Conservation (phyloP, 768 basidiomycete genomes). For the Boletus subparvulus region DNA sequence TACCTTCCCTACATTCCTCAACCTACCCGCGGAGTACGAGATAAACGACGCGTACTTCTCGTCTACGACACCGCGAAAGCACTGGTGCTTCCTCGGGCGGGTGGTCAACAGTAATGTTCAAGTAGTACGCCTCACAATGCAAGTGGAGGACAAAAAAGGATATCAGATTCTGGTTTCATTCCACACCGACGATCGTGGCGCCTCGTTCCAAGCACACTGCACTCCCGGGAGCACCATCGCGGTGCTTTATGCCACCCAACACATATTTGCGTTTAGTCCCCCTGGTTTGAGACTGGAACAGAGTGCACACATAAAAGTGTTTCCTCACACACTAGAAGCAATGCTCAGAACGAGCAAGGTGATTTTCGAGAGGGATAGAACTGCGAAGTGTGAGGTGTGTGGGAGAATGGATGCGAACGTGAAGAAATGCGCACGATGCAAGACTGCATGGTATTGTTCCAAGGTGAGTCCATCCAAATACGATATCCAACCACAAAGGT, state of each 20-base stretch:
- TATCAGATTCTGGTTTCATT: slow-evolving; percentile 27
- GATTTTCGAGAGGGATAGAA: slow-evolving; percentile 20
- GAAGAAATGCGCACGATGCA: slow-evolving; percentile 31
- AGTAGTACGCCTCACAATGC: slow-evolving; percentile 28
- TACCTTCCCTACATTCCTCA: slow-evolving; percentile 25
- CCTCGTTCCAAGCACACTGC: slow-evolving; percentile 20
- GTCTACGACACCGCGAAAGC: slow-evolving; percentile 26
- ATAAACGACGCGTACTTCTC: slow-evolving; percentile 19
- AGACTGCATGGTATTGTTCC: slow-evolving; percentile 31
- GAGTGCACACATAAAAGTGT: slow-evolving; percentile 23
- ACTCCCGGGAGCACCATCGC: slow-evolving; percentile 31
- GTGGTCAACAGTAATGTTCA: slow-evolving; percentile 22
- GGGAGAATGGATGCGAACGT: slow-evolving; percentile 12
- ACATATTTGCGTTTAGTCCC: slow-evolving; percentile 31
- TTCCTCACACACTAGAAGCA: slow-evolving; percentile 25
- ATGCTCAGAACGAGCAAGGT: slow-evolving; percentile 27
- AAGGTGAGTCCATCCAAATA: slow-evolving; percentile 17
- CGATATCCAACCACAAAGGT: background rate
- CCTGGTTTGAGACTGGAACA: slow-evolving; percentile 31
- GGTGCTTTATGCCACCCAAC: slow-evolving; percentile 32
- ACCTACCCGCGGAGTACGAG: slow-evolving; percentile 25
- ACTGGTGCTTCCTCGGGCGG: slow-evolving; percentile 33
- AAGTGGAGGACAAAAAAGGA: slow-evolving; percentile 31
- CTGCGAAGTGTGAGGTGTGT: slow-evolving; percentile 25
- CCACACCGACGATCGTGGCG: slow-evolving; percentile 33